Conservation (phyloP, 1,284 basidiomycete species). For the Austropuccinia psidii region DNA sequence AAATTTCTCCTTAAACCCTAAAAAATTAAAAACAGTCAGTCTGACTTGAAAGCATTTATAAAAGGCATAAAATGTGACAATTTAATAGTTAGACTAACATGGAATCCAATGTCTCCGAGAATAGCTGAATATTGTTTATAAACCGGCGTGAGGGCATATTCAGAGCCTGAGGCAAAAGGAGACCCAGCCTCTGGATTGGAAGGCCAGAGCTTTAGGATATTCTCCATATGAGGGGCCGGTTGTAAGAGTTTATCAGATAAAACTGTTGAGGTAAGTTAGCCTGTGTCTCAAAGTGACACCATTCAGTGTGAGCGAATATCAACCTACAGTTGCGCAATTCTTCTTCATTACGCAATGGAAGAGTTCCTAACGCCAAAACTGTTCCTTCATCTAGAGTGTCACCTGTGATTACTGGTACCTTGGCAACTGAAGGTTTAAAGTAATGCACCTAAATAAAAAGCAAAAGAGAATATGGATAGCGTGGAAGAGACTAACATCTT, state of each 20-base stretch:
- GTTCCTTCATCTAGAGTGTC: slow-evolving; percentile 23
- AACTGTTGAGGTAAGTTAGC: neutral
- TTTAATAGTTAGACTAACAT: slow-evolving; percentile 5
- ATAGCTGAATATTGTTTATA: slow-evolving; percentile 35
- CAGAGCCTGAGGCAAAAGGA: slow-evolving; percentile 9
- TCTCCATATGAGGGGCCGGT: slow-evolving; percentile 4
- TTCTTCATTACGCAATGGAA: neutral
- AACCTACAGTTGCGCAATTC: slow-evolving; percentile 16
- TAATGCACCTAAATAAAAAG: neutral
- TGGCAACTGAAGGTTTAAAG: slow-evolving; percentile 2
- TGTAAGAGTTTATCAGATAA: slow-evolving; percentile 2
- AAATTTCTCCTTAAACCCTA: slow-evolving; percentile 13
- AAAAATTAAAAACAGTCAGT: neutral
- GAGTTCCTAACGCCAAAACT: slow-evolving; percentile 11
- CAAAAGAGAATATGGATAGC: neutral
- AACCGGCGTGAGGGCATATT: slow-evolving; percentile 20
- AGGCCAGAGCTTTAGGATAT: slow-evolving; percentile 6
- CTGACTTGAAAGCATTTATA: neutral
- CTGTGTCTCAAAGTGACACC: neutral
- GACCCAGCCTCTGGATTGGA: slow-evolving; percentile 24
- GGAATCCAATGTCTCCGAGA: slow-evolving; percentile 28
- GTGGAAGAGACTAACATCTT: slow-evolving; percentile 10
- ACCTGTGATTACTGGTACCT: slow-evolving; percentile 18
- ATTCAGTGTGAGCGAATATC: neutral
- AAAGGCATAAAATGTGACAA: neutral